phyloP scores from a whole-genome alignment of 495 filamentous ascomycete species.

The Xylaria telfairii region DNA sequence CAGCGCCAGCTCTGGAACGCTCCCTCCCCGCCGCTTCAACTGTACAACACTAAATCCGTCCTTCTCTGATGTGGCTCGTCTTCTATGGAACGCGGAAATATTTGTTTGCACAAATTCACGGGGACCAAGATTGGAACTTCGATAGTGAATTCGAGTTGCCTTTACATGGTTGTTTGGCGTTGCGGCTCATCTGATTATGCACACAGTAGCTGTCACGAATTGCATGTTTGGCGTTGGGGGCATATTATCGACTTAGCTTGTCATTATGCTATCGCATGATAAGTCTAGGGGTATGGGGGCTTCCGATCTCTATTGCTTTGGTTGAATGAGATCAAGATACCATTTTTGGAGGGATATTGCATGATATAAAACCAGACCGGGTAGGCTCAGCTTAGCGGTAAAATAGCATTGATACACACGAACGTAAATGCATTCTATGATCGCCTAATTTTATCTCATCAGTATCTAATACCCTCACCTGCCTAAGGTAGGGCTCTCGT shows the following conservation, averaged over 20 bases:
- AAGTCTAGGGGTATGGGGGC: background rate
- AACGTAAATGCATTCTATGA: constrained; percentile 3
- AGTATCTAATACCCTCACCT: background rate
- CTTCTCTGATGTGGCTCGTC: background rate
- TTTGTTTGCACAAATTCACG: constrained; percentile 11
- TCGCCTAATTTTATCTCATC: background rate
- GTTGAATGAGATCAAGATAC: background rate
- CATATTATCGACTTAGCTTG: constrained; percentile 10
- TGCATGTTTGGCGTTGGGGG: constrained; percentile 13
- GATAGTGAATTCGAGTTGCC: background rate
- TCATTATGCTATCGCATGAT: background rate
- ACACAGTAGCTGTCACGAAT: background rate
- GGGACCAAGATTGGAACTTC: background rate
- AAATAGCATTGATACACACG: constrained; percentile 2
- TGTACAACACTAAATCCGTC: constrained; percentile 6
- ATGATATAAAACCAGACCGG: background rate
- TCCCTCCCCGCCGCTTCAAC: constrained; percentile 12
- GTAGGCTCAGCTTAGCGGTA: background rate
- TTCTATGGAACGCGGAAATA: background rate
- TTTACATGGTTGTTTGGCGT: constrained; percentile 7
- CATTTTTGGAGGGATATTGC: constrained; percentile 6
- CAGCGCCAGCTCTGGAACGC: background rate
- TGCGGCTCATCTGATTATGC: background rate
- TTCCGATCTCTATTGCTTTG: background rate
- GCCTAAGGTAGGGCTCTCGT: too few species aligned